Evolutionary conservation across 2,329 filamentous ascomycete genomes (phyloP), one percentile per base, ranked within the genome.

Genomic region (Xenoacremonium recifei): DNA sequence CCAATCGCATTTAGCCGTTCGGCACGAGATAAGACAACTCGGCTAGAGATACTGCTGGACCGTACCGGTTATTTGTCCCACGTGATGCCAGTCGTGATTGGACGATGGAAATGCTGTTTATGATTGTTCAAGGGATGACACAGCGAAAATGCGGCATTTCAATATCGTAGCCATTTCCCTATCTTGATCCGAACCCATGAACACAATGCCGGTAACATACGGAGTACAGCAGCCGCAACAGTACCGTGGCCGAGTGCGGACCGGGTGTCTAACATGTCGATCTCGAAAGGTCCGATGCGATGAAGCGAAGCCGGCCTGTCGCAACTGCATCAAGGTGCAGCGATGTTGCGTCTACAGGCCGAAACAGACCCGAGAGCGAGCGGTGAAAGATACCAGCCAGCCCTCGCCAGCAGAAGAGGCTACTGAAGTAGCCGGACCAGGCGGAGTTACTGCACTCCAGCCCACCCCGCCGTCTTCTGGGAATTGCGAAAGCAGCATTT

Each of bases 191-290:
- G n/a, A n/a, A n/a, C n/a, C n/a, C n/a, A n/a, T n/a, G n/a, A n/a
- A n/a, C n/a, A n/a, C n/a, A n/a, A n/a, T n/a, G n/a, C 23, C 23
- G 23, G 9, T 9, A 27, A 27, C 9, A 9, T 13, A 27, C 23
- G 9, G 23, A 27, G 13, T 27, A 27, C 23, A 27, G 23, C 23
- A 41, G 21, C 31, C 35, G 7, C 23, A n/a, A 19, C 20, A 35
- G 13, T 55, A 55, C 9, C 52, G 50, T 11, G 53, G 53, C 25
- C 45, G 53, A 12, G 53, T 54, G 16, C 42, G 51, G 6, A 55
- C 42, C 27, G 53, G 51, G 10, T 55, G 51, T 31, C 45, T 53
- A 4, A 53, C 49, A 6, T 55, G 53, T 36, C 49, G 53, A 31
- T 45, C 51, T 23, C 40, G 49, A 11, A 52, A 52, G 39, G 47